Evolutionary conservation across 2,329 filamentous ascomycete species (phyloP).

Genomic region (Colletotrichum trifolii): DNA sequence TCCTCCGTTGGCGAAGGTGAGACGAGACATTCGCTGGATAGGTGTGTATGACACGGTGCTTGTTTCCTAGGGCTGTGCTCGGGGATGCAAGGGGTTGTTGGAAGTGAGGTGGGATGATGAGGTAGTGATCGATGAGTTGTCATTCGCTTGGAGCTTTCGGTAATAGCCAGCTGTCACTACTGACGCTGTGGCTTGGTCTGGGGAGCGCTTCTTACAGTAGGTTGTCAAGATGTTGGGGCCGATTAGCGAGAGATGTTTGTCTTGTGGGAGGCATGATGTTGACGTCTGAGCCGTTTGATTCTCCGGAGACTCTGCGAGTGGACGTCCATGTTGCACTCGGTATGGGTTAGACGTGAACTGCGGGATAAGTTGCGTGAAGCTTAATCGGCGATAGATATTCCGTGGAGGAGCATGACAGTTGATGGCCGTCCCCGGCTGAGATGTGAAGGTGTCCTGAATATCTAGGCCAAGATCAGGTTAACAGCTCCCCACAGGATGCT

Average conservation of each 20-base stretch:
- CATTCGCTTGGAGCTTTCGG: neutral
- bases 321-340: slow-evolving; percentile 5
- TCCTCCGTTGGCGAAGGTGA: neutral
- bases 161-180: slow-evolving; percentile 10
- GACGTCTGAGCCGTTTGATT: too few relatives aligned
- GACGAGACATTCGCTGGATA: too few relatives aligned
- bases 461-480: slow-evolving; percentile 5
- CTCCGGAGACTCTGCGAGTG: too few relatives aligned
- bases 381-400: neutral
- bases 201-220: neutral
- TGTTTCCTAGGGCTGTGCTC: slow-evolving; percentile 14
- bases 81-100: slow-evolving; percentile 13
- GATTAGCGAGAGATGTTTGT: neutral
- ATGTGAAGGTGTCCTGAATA: slow-evolving; percentile 13
- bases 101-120: slow-evolving; percentile 7
- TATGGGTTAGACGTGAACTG: neutral
- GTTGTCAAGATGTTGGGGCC: neutral
- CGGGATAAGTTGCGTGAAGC: slow-evolving; percentile 9
- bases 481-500: neutral
- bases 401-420: neutral
- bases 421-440: slow-evolving; percentile 4
- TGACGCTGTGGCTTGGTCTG: slow-evolving; percentile 26
- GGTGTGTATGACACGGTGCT: slow-evolving; percentile 25
- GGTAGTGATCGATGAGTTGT: slow-evolving; percentile 9
- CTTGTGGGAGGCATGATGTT: too few relatives aligned